A percentile compares a stretch with the other conserved stretches of the same genome.
Conservation (phyloP, 306 rosid genomes). For the Inga leiocalycina region DNA sequence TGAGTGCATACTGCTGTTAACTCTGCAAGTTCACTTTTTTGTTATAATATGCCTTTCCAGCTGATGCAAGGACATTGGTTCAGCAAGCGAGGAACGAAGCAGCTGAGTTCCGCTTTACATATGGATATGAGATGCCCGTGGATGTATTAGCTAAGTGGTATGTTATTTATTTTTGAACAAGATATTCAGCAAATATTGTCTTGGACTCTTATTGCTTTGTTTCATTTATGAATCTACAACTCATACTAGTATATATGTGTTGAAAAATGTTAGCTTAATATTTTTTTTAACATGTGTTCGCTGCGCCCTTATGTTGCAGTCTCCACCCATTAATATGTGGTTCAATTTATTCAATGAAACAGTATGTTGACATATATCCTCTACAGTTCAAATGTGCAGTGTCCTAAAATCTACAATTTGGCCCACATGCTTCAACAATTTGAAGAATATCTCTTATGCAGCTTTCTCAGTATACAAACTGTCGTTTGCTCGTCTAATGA, state of each 20-base stretch:
- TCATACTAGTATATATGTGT: background rate
- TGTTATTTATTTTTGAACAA: background rate
- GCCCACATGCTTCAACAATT: background rate
- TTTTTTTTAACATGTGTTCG: background rate
- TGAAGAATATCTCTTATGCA: background rate
- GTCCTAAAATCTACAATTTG: background rate
- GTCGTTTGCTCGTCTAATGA: background rate
- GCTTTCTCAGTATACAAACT: background rate
- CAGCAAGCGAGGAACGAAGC: constrained; percentile 99
- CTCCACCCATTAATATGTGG: background rate
- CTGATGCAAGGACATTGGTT: constrained; percentile 96
- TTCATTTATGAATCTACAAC: constrained; percentile 17
- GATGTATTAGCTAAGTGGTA: constrained; percentile 90
- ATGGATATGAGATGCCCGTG: constrained; percentile 96
- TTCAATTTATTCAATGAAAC: background rate
- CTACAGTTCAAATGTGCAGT: background rate
- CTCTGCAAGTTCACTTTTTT: constrained; percentile 23
- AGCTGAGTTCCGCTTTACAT: constrained; percentile 90
- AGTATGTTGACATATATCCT: background rate
- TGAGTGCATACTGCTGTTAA: background rate
- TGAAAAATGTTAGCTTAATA: background rate
- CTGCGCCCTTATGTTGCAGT: background rate
- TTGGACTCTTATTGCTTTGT: constrained; percentile 19
- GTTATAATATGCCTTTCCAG: constrained; percentile 56
- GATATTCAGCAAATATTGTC: background rate